Conservation (phyloP, 2,329 filamentous ascomycete genomes). For the Aspergillus unguis region DNA sequence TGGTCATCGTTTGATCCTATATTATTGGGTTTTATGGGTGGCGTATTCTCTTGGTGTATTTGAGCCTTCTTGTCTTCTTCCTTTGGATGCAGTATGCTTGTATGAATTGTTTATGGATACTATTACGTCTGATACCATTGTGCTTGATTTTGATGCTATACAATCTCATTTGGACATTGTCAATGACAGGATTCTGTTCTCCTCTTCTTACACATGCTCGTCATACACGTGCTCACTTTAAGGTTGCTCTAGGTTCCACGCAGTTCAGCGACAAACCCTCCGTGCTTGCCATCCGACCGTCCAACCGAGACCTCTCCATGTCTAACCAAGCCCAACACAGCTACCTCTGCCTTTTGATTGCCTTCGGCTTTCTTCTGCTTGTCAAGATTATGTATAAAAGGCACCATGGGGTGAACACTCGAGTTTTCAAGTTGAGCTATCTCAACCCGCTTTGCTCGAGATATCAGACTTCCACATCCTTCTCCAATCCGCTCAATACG, state of each 20-base stretch:
- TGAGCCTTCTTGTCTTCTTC: neutral
- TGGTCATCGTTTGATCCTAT: constrained; percentile 2
- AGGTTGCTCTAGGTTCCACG: neutral
- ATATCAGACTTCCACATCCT: neutral
- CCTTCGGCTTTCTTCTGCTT: neutral
- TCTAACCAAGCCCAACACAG: too few relatives aligned
- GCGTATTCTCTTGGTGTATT: neutral
- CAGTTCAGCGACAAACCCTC: neutral
- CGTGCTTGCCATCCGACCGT: neutral
- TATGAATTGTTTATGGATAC: constrained; percentile 2
- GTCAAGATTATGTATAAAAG: neutral
- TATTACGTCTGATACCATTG: constrained; percentile 11
- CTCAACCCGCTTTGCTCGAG: neutral
- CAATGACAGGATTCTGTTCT: neutral
- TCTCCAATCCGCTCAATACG: neutral
- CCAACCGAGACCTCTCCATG: neutral
- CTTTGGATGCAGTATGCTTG: neutral
- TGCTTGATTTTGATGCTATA: constrained; percentile 2
- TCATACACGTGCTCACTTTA: neutral
- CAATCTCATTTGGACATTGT: neutral
- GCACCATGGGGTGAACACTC: neutral
- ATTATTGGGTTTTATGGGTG: neutral
- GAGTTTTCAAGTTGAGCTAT: neutral
- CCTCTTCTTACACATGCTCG: neutral
- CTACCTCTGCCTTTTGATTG: neutral